Percentiles rank a stretch among this genome's conserved stretches.
These are phyloP conservation scores for Penicillium nucicola DNA, from an alignment of 495 filamentous ascomycete genomes.

Conservation along the genomic window DNA sequence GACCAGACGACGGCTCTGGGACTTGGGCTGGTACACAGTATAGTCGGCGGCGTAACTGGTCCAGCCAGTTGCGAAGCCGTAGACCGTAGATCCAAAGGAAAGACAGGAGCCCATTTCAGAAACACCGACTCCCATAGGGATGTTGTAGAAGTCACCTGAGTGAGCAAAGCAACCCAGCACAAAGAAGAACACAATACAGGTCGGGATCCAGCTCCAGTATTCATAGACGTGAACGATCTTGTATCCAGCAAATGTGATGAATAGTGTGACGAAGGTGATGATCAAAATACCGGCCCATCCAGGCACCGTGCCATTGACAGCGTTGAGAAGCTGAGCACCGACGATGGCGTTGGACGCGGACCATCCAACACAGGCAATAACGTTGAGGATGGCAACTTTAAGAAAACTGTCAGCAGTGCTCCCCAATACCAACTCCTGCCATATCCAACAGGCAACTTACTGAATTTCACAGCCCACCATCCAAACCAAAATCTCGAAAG, in stretches of 20 bases:
- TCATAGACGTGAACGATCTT: conserved; percentile 80
- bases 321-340: conserved; percentile 76
- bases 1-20: conserved; percentile 53
- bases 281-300: conserved; percentile 76
- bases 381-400: conserved; percentile 69
- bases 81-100: conserved; percentile 71
- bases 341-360: conserved; percentile 75
- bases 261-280: conserved; percentile 66
- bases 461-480: conserved; percentile 66
- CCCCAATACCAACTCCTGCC: not conserved
- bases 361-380: conserved; percentile 76
- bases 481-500: conserved; percentile 82
- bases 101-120: conserved; percentile 64
- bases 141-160: conserved; percentile 66
- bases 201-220: conserved; percentile 75
- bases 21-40: conserved; percentile 74
- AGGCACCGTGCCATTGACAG: conserved; percentile 67
- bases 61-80: conserved; percentile 80
- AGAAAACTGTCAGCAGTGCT: not conserved
- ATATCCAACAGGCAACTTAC: conserved; percentile 42
- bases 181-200: conserved; percentile 74
- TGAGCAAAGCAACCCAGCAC: conserved; percentile 71
- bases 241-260: conserved; percentile 75
- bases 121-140: conserved; percentile 61
- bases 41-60: conserved; percentile 78